Evolutionary conservation across 2,329 filamentous ascomycete genomes (phyloP).

Genomic region (Xylaria arbuscula): DNA sequence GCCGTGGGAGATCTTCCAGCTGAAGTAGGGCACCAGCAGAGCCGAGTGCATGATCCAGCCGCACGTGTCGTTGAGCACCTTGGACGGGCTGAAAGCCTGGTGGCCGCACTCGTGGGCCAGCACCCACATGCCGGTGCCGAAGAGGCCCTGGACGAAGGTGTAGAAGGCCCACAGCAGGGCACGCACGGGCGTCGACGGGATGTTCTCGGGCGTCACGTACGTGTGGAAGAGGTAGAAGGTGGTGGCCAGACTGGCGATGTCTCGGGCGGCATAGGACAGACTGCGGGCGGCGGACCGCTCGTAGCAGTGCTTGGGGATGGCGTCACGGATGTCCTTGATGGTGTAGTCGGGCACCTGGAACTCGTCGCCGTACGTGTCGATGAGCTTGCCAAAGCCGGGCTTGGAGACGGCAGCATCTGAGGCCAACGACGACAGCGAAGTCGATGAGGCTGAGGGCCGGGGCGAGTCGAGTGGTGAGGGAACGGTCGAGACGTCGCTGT

Average conservation of each 20-base stretch:
- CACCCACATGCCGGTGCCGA: conserved; percentile 95
- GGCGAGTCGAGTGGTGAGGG: conserved; percentile 71
- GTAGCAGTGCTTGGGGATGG: conserved; percentile 98
- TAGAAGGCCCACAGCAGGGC: conserved; percentile 72
- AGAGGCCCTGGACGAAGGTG: conserved; percentile 88
- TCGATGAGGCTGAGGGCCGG: conserved; percentile 77
- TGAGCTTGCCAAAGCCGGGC: conserved; percentile 68
- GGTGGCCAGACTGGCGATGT: conserved; percentile 75
- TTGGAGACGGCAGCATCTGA: conserved; percentile 65
- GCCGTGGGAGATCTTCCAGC: conserved; percentile 98
- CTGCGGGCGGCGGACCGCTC: conserved; percentile 82
- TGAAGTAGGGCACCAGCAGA: conserved; percentile 96
- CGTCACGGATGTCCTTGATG: conserved; percentile 96
- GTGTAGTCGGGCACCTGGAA: conserved; percentile 95
- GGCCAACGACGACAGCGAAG: conserved; percentile 89
- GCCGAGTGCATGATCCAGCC: conserved; percentile 92
- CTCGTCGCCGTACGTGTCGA: conserved; percentile 94
- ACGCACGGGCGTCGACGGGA: conserved; percentile 76
- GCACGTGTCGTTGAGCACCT: conserved; percentile 87
- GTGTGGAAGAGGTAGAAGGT: conserved; percentile 92
- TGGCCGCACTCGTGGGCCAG: conserved; percentile 98
- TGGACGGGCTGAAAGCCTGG: conserved; percentile 94
- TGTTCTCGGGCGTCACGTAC: conserved; percentile 85
- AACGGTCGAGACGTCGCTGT: conserved; percentile 62
- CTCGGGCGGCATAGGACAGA: conserved; percentile 85